Evolutionary conservation across 177 flowering plant genomes (phyloP).

Genomic region (Telopea speciosissima): DNA sequence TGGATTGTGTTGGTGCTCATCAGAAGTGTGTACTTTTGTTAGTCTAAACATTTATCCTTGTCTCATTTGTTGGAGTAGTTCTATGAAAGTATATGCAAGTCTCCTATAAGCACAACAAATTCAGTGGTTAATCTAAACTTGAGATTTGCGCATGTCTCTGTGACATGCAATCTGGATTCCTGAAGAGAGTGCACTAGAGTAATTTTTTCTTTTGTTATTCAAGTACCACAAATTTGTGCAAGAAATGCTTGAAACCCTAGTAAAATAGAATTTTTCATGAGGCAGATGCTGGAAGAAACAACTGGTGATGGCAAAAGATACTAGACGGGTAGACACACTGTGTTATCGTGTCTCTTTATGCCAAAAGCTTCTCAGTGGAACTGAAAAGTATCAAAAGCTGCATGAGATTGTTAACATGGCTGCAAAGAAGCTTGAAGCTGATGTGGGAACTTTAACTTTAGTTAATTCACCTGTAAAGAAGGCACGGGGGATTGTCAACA

Average conservation of each 20-base stretch:
- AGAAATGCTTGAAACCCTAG: background rate
- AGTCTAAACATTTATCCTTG: too few species aligned
- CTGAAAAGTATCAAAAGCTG: slow-evolving; percentile 45
- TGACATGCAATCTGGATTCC: background rate
- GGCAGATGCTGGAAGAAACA: slow-evolving; percentile 88
- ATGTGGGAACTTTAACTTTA: slow-evolving; percentile 73
- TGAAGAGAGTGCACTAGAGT: background rate
- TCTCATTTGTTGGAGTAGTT: too few species aligned
- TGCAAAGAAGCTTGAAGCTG: slow-evolving; percentile 69
- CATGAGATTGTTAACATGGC: slow-evolving; percentile 61
- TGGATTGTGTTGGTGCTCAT: too few species aligned
- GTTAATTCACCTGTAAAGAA: slow-evolving; percentile 51
- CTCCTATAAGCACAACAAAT: background rate
- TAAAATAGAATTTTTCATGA: slow-evolving; percentile 1
- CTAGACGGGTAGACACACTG: slow-evolving; percentile 80
- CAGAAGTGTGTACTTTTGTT: too few species aligned
- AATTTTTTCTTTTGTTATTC: background rate
- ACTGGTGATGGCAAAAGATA: slow-evolving; percentile 63
- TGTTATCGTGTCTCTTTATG: slow-evolving; percentile 77
- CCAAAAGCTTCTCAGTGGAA: slow-evolving; percentile 64
- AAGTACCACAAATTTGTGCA: background rate
- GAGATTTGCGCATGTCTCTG: background rate
- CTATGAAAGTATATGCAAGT: too few species aligned
- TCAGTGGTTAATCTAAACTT: background rate
- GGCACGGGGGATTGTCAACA: slow-evolving; percentile 88